Conservation (phyloP, 164 flowering plant genomes). For the Vitis rupestris region DNA sequence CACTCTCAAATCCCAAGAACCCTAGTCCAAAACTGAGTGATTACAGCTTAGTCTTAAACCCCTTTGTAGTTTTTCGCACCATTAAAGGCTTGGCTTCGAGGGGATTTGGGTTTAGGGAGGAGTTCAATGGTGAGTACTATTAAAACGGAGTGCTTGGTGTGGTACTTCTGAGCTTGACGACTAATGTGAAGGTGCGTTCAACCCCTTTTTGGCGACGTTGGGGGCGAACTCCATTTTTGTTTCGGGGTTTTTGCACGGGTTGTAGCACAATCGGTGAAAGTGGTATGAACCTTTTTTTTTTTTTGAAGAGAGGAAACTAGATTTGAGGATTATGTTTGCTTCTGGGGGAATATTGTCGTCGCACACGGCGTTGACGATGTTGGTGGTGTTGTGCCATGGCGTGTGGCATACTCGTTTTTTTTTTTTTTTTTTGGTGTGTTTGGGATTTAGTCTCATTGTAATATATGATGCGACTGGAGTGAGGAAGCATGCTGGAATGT, state of each 20-base stretch:
- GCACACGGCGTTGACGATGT: slow-evolving; percentile 79
- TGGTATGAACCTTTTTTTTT: slow-evolving; percentile 47
- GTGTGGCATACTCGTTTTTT: slow-evolving; percentile 55
- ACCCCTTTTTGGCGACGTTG: slow-evolving; percentile 66
- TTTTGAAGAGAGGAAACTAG: slow-evolving; percentile 79
- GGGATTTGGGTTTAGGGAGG: slow-evolving; percentile 26
- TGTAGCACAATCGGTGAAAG: slow-evolving; percentile 64
- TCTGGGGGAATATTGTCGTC: slow-evolving; percentile 96
- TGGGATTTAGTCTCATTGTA: slow-evolving; percentile 84
- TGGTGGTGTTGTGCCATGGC: slow-evolving; percentile 88
- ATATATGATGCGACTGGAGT: slow-evolving; percentile 97
- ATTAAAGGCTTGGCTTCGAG: slow-evolving; percentile 29
- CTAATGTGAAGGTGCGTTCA: slow-evolving; percentile 54
- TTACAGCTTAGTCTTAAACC: slow-evolving; percentile 17
- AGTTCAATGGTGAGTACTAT: slow-evolving; percentile 20
- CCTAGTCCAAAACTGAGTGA: not conserved
- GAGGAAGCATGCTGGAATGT: slow-evolving; percentile 92
- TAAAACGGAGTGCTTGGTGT: slow-evolving; percentile 63
- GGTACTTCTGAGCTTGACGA: slow-evolving; percentile 55
- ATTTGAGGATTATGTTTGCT: slow-evolving; percentile 59
- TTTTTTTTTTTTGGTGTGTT: slow-evolving; percentile 54
- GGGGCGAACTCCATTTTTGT: slow-evolving; percentile 84
- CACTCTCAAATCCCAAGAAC: slow-evolving; percentile 15
- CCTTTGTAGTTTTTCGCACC: slow-evolving; percentile 34
- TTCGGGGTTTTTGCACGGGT: slow-evolving; percentile 67